Base-by-base conservation (phyloP, 2,329 filamentous ascomycete genomes). In the Trichoderma guizhouense region DNA sequence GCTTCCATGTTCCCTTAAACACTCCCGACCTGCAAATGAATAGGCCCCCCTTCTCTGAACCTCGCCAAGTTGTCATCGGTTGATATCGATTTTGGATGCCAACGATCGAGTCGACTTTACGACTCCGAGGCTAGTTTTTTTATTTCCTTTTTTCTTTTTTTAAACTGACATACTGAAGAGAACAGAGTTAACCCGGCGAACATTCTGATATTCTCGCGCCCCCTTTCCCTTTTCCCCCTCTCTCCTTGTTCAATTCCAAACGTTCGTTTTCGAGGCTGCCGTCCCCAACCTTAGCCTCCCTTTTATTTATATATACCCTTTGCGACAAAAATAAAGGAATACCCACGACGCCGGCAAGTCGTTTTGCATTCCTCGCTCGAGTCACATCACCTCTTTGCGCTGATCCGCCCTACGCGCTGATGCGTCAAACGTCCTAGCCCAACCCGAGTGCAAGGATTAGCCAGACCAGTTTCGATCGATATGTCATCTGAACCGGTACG, bases 401-500 rank as follows among this genome's bases (percentile, higher is more conserved):
- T n/a, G 58, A 68, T 75, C 70, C 73, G 73, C 72, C 72, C 72
- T 73, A 75, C 78, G 78, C 79, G 77, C 79, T 80, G 75, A 81
- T 80, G 78, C 78, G 76, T 79, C 77, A 76, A 69, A 18, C 68
- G 68, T 66, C 73, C 69, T 72, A 74, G 64, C 68, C 77, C 77
- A 64, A 61, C 66, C 28, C 51, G 66, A 61, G 57, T 69, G 66
- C 66, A 69, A 69, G 55, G 66, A 69, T 69, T 69, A 69, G 36
- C 55, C 55, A 69, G 18, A 71, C 74, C 73, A 75, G 72, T 72
- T 71, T 71, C 73, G 72, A 75, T 74, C 77, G 79, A 74, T 75
- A 82, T 82, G 81, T 79, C 79, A 75, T 79, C 81, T 71, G 79
- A 82, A 77, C 77, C 79, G 79, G 81, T 82, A 82, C 79, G 81